Evolutionary conservation across 371 early-diverging fungal genomes (phyloP), one percentile per base, ranked within the genome.

Genomic region (Rhizopus microsporus): DNA sequence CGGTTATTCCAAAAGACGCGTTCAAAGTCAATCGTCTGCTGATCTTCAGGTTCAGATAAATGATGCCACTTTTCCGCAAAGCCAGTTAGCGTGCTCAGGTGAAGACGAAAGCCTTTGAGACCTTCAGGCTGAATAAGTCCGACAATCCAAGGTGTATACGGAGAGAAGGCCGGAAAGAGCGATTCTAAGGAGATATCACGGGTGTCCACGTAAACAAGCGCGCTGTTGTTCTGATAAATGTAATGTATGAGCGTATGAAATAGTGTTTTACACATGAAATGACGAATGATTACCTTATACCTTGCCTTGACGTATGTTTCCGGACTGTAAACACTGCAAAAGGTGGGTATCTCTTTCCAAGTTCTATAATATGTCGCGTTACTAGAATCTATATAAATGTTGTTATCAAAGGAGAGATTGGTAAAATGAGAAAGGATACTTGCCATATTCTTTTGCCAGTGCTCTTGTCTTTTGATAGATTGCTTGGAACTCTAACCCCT

Each of bases 1-100:
- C 78, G 31, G 46, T 80, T 80, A 47, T 75, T 75, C 80, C 80
- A 80, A 56, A 80, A 77, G 10, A 77, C 59, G 34, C 67, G 61
- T 44, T 72, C 71, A 55, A 80, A 80, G 30, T 72, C 68, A 29
- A 65, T 56, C 2, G 75, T 56, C 23, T 54, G 48, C 12, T 59
- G 15, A 8, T 37, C 30, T 10, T 40, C 10, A 33, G 46, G 30
- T 8, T 42, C 37, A 40, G 56, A 8, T 10, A 32, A 12, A 31
- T 35, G 23, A 15, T 34, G 44, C 16, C 31, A 38, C 37, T 16
- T 47, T 10, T 49, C 35, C 35, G 44, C 13, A 45, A 60, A 46
- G 6, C 53, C 39, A 7, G 34, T 16, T 33, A 57, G 64, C 30
- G 71, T 67, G 33, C 57, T 68, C 2, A 72, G 54, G 32, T 57